Percentiles rank a stretch among this genome's conserved stretches.
phyloP scores from a whole-genome alignment of 2,329 filamentous ascomycete genomes.

The Tolypocladium inflatum region DNA sequence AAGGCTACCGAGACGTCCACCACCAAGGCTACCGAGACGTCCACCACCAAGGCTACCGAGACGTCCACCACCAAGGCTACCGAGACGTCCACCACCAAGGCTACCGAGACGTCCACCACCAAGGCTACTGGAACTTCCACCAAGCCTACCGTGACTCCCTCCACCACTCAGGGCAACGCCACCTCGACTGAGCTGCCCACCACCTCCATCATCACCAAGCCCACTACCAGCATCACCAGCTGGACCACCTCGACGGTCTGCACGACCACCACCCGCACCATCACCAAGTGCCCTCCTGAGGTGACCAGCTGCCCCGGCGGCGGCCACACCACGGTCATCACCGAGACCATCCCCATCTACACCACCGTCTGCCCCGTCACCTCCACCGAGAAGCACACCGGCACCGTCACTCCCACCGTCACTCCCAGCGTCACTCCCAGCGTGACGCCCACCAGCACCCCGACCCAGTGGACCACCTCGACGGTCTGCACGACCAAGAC shows the following conservation, averaged over 20 bases:
- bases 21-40: not conserved
- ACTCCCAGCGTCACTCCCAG: not conserved
- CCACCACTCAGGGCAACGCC: slow-evolving; percentile 15
- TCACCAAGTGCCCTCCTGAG: slow-evolving; percentile 18
- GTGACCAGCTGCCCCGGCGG: slow-evolving; percentile 19
- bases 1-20: not conserved
- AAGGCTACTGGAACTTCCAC: not conserved
- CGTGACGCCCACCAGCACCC: not conserved
- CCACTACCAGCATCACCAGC: slow-evolving; percentile 3
- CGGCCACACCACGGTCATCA: slow-evolving; percentile 13
- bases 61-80: slow-evolving; percentile 18
- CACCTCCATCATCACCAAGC: not conserved
- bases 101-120: not conserved
- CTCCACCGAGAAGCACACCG: not conserved
- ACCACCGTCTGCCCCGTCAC: slow-evolving; percentile 28
- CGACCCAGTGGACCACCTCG: slow-evolving; percentile 14
- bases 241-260: slow-evolving; percentile 22
- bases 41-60: slow-evolving; percentile 7
- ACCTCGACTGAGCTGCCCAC: not conserved
- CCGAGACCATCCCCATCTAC: slow-evolving; percentile 21
- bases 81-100: not conserved
- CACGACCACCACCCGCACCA: slow-evolving; percentile 16
- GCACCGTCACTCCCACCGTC: not conserved
- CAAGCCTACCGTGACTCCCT: slow-evolving; percentile 17
- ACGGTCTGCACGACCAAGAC: slow-evolving; percentile 19